Evolutionary conservation across 2,329 filamentous ascomycete species (phyloP), one percentile per base, ranked within the genome.

Genomic region (Cordyceps militaris): DNA sequence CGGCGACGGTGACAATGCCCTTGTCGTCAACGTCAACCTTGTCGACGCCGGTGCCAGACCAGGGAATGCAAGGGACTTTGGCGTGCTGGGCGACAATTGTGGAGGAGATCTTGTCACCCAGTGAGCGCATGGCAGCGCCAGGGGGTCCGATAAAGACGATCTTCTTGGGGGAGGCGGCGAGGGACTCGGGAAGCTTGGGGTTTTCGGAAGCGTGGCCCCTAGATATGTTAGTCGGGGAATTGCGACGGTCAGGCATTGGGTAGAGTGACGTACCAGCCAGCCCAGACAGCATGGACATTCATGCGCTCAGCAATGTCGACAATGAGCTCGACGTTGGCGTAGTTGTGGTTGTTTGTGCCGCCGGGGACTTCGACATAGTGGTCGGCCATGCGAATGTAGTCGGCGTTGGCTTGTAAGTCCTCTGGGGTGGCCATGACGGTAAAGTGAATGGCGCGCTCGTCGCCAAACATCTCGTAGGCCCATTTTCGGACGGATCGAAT

Each of bases 311-410:
- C 94, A 71, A 99, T 86, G 78, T 99, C 94, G 64, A 99, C 94
- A 74, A 99, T 99, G 71, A 99, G 82, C 79, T 99, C 94, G 60
- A 99, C 94, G 73, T 99, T 99, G 77, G 94, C 94, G 76, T 99
- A 99, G 77, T 99, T 99, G 86, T 99, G 96, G 83, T 99, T 99
- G 80, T 99, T 99, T 62, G 94, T 99, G 70, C 94, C 94, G 70
- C 94, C 94, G 34, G 94, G 94, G 61, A 99, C 93, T 78, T 99
- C 94, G 66, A 99, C 94, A 74, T 99, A 99, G 81, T 97, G 91
- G 76, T 99, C 94, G 34, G 94, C 94, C 94, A 99, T 97, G 72
- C 94, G 86, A 73, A 99, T 99, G 78, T 99, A 99, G 76, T 99
- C 94, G 65, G 94, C 94, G 74, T 99, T 99, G 72, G 94, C 94